Conservation (phyloP, 2,329 filamentous ascomycete genomes). For the Ascochyta lentis region DNA sequence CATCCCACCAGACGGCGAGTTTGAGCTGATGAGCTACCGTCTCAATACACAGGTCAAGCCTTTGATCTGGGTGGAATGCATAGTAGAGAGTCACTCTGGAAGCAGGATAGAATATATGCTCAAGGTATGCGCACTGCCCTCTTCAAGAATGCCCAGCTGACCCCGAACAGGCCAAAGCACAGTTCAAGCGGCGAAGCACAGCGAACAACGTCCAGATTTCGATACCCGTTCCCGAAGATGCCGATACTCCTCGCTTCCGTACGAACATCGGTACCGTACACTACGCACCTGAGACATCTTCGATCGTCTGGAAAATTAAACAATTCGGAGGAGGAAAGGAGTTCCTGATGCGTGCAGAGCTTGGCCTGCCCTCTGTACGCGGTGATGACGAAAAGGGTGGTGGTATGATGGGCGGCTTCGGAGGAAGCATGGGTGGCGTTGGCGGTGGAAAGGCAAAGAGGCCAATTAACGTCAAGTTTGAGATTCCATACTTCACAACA, state of each 20-base stretch:
- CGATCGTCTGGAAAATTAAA: conserved; percentile 99
- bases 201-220: conserved; percentile 99
- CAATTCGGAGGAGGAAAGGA: conserved; percentile 99
- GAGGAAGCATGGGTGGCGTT: conserved; percentile 93
- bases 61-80: conserved; percentile 97
- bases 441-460: conserved; percentile 84
- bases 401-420: conserved; percentile 97
- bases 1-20: conserved; percentile 97
- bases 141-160: conserved; percentile 11
- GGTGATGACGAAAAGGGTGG: conserved; percentile 95
- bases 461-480: conserved; percentile 98
- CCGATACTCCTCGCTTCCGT: conserved; percentile 92
- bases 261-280: conserved; percentile 98
- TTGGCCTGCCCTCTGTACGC: conserved; percentile 90
- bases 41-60: conserved; percentile 99
- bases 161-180: conserved; percentile 73
- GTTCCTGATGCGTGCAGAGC: conserved; percentile 96
- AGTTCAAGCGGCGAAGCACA: conserved; percentile 97
- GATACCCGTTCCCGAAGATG: conserved; percentile 95
- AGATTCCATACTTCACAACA: conserved; percentile 99
- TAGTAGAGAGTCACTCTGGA: conserved; percentile 94
- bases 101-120: conserved; percentile 99
- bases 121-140: conserved; percentile 62
- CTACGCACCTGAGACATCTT: conserved; percentile 95
- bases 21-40: conserved; percentile 99